These are phyloP conservation scores for Lecanicillium sp. DNA, from an alignment of 2,329 filamentous ascomycete species.

Conservation along the genomic window DNA sequence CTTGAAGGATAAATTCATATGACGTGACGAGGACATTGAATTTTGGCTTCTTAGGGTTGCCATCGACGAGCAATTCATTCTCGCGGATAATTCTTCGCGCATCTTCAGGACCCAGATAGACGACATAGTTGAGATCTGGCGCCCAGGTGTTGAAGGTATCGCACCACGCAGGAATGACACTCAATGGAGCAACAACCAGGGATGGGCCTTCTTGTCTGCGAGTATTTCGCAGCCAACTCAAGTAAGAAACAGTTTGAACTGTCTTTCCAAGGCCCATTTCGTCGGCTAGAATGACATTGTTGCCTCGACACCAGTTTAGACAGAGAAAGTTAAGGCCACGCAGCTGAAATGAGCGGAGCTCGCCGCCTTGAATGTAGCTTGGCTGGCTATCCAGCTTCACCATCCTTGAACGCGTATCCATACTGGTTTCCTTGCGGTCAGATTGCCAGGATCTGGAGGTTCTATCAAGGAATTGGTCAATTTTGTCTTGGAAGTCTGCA, in stretches of 20 bases:
- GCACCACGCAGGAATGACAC: constrained; percentile 95
- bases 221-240: constrained; percentile 92
- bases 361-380: constrained; percentile 72
- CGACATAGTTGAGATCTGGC: constrained; percentile 92
- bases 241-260: constrained; percentile 92
- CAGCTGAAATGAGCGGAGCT: constrained; percentile 87
- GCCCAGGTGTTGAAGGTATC: constrained; percentile 97
- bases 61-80: constrained; percentile 79
- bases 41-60: constrained; percentile 80
- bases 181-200: constrained; percentile 92
- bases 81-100: constrained; percentile 83
- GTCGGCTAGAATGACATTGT: constrained; percentile 95
- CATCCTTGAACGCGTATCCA: constrained; percentile 65
- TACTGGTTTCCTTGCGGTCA: constrained; percentile 67
- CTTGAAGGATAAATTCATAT: constrained; percentile 89
- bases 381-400: constrained; percentile 72
- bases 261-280: constrained; percentile 99
- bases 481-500: constrained; percentile 73
- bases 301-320: constrained; percentile 88
- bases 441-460: constrained; percentile 73
- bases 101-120: constrained; percentile 85
- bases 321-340: constrained; percentile 91
- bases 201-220: constrained; percentile 89
- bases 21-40: constrained; percentile 98
- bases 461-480: constrained; percentile 85